phyloP scores from a whole-genome alignment of 2,329 filamentous ascomycete genomes.

The Neoascochyta sp. region DNA sequence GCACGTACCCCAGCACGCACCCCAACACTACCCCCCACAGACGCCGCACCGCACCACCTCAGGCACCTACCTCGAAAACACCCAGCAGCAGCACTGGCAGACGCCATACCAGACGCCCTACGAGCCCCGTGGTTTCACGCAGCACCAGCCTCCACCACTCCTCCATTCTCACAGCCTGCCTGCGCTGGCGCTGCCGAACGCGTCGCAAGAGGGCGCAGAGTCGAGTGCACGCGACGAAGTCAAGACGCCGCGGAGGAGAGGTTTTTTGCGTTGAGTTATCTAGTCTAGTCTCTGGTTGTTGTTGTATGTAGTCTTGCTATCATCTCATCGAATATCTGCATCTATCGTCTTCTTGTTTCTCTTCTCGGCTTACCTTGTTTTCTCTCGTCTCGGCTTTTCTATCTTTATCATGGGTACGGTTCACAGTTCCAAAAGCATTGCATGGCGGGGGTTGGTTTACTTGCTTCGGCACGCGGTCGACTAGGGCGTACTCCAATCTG shows the following conservation, averaged over 20 bases:
- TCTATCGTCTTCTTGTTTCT: no score
- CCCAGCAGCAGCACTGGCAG: constrained; percentile 17
- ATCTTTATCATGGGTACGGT: no score
- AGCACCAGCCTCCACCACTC: constrained; percentile 19
- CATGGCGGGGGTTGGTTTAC: no score
- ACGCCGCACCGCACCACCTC: constrained; percentile 30
- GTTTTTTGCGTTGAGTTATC: constrained; percentile 9
- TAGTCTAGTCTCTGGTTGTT: no score
- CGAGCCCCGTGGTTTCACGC: constrained; percentile 11
- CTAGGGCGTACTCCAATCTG: no score
- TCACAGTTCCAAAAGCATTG: no score
- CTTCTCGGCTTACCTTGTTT: no score
- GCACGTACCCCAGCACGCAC: constrained; percentile 12
- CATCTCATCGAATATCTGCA: no score
- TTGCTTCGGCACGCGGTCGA: no score
- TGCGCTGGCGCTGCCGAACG: constrained; percentile 17
- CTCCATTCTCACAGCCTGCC: constrained; percentile 31
- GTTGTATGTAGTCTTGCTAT: no score
- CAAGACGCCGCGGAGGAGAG: constrained; percentile 19
- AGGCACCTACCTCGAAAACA: constrained; percentile 18
- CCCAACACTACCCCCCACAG: constrained; percentile 22
- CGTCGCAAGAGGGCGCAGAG: constrained; percentile 7
- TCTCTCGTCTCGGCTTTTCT: no score
- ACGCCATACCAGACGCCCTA: constrained; percentile 28
- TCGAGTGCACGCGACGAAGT: constrained; percentile 7